Evolutionary conservation across 2,329 filamentous ascomycete species (phyloP), one percentile per base, ranked within the genome.

Genomic region (Neopestalotiopsis rosae): DNA sequence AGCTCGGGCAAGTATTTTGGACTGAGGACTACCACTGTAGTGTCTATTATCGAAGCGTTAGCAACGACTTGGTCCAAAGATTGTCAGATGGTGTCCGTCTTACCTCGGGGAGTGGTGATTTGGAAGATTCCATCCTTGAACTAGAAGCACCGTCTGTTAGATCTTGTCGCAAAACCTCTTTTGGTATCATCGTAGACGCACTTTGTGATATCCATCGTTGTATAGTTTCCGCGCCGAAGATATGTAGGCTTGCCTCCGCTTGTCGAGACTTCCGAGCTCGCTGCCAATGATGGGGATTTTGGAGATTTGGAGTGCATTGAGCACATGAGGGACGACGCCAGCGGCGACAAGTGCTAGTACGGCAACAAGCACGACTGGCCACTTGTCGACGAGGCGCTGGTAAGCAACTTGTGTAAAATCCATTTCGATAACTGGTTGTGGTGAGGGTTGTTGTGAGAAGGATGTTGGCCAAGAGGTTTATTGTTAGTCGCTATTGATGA

Each of bases 221-320:
- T 76, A 76, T 5, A 76, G 68, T 3, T 74, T 70, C 7, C 67
- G 56, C 24, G 71, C 71, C 20, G 70, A 66, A 24, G 66, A 66
- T 28, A 72, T 65, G 56, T 71, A 76, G 10, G 72, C 73, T 30
- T 75, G 71, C 34, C 72, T 71, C n/a, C 73, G 71, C 65, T 76
- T 73, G 58, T 71, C 69, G 1, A 70, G 67, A 49, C 67, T 66
- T 24, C 74, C 74, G 42, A 69, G 45, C 17, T 74, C 74, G 2
- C 17, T 34, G 32, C 73, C 74, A 4, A 76, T 58, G 20, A 73
- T 57, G 28, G 73, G 73, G 14, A 74, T 40, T 14, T 13, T 34
- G 20, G 28, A 28, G 20, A 63, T 63, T 17, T 42, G 28, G 2
- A 63, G 12, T 5, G 17, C 32, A 13, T 24, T 42, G 14, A 38